Percentiles rank a stretch among this genome's conserved stretches.
Evolutionary conservation across 345 rosid genomes (phyloP).

Genomic region (Carallia brachiata): DNA sequence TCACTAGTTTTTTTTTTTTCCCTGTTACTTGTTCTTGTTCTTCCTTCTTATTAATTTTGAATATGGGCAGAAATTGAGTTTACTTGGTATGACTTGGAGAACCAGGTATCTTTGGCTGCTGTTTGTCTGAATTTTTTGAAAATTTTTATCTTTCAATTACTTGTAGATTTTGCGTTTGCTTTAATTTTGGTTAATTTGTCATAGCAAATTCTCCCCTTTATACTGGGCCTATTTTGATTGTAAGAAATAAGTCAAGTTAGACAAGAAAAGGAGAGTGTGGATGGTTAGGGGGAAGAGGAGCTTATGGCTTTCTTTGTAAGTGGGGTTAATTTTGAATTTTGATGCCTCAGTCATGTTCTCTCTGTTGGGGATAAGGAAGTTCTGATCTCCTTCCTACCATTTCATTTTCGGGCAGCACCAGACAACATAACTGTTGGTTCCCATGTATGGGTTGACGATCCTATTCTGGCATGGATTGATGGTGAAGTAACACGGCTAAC

Average conservation of each 20-base stretch:
- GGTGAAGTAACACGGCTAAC: slow-evolving; percentile 59
- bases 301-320: too few relatives aligned
- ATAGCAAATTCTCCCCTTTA: neutral
- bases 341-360: neutral
- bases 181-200: neutral
- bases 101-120: neutral
- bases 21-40: neutral
- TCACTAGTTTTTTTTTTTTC: neutral
- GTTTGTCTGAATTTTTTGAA: neutral
- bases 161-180: neutral
- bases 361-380: neutral
- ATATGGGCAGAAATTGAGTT: neutral
- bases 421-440: slow-evolving; percentile 68
- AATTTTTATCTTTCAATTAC: neutral
- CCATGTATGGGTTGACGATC: slow-evolving; percentile 87
- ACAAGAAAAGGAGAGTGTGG: too few relatives aligned
- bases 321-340: neutral
- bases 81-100: neutral
- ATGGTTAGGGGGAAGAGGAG: too few relatives aligned
- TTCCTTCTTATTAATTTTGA: neutral
- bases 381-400: neutral
- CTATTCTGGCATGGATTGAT: slow-evolving; percentile 66
- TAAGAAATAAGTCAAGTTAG: too few relatives aligned
- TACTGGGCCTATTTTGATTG: too few relatives aligned
- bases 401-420: slow-evolving; percentile 56